These are phyloP conservation scores for Cordyceps pruinosa DNA, from an alignment of 2,329 filamentous ascomycete genomes.

Conservation along the genomic window DNA sequence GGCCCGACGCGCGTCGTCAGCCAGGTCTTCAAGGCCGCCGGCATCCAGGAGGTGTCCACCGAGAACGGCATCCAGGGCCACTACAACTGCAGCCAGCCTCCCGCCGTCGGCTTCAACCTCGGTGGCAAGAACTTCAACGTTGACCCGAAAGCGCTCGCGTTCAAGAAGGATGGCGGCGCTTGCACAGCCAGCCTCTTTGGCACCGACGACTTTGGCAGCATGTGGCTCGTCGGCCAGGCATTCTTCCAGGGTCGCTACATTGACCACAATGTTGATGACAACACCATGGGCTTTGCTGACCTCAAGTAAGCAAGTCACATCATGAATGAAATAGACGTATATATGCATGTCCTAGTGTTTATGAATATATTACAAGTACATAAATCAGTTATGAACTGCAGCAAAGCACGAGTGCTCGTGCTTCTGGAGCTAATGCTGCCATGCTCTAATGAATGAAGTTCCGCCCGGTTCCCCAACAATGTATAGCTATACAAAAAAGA, in stretches of 20 bases:
- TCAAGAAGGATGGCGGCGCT: constrained; percentile 14
- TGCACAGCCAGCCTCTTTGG: constrained; percentile 18
- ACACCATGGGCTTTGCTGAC: constrained; percentile 17
- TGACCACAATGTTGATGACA: constrained; percentile 15
- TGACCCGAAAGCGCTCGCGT: constrained; percentile 14
- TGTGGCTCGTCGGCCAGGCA: constrained; percentile 18
- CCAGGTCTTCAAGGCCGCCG: constrained; percentile 13
- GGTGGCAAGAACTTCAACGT: constrained; percentile 16
- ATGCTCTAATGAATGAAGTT: not conserved
- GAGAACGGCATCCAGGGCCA: constrained; percentile 15
- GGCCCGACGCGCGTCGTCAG: constrained; percentile 14
- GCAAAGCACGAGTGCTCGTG: too few relatives aligned
- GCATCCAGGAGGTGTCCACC: constrained; percentile 11
- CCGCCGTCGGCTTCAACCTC: constrained; percentile 15
- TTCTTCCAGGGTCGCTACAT: constrained; percentile 20
- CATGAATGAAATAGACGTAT: not conserved
- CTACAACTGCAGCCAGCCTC: constrained; percentile 15
- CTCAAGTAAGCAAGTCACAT: constrained; percentile 1
- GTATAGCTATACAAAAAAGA: not conserved
- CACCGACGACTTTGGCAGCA: constrained; percentile 11
- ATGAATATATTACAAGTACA: not conserved
- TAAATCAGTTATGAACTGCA: not conserved
- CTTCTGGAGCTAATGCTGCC: not conserved
- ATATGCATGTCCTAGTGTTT: not conserved
- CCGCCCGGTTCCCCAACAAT: not conserved